These are phyloP conservation scores for Cicer cuneatum DNA, from an alignment of 306 rosid genomes.

Conservation along the genomic window DNA sequence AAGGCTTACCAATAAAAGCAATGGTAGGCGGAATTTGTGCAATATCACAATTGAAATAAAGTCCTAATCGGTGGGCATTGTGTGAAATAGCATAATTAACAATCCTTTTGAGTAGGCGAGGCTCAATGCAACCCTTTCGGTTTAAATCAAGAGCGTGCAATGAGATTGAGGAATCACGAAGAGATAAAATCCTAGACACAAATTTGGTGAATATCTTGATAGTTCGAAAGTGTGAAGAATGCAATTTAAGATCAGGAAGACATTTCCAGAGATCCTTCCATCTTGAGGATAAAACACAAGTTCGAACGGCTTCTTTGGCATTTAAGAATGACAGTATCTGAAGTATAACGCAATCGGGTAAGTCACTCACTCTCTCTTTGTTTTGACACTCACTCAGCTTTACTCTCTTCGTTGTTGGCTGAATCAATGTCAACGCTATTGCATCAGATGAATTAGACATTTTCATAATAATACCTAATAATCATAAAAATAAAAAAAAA, in stretches of 20 bases:
- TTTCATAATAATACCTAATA: neutral
- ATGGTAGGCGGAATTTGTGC: neutral
- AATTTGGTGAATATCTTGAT: conserved; percentile 21
- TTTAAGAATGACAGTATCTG: conserved; percentile 29
- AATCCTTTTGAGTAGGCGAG: conserved; percentile 19
- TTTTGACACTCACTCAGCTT: neutral
- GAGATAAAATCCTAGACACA: conserved; percentile 20
- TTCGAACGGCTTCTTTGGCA: conserved; percentile 27
- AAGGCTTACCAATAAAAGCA: conserved; percentile 9
- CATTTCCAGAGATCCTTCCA: conserved; percentile 35
- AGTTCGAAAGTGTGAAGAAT: neutral
- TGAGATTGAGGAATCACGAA: neutral
- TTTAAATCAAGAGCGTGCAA: conserved; percentile 1
- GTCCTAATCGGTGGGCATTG: conserved; percentile 5
- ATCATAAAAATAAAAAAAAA: neutral
- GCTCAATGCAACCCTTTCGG: neutral
- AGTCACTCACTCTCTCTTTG: conserved; percentile 34
- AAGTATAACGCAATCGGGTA: conserved; percentile 34
- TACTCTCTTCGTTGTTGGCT: neutral
- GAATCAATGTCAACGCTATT: neutral
- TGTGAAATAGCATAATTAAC: conserved; percentile 30
- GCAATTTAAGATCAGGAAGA: neutral
- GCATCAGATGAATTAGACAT: neutral
- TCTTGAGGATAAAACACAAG: conserved; percentile 32
- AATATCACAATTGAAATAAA: neutral